A percentile compares a stretch with the other conserved stretches of the same genome.
Conservation (phyloP, 805 yeast species). For the Teunomyces cretensis region DNA sequence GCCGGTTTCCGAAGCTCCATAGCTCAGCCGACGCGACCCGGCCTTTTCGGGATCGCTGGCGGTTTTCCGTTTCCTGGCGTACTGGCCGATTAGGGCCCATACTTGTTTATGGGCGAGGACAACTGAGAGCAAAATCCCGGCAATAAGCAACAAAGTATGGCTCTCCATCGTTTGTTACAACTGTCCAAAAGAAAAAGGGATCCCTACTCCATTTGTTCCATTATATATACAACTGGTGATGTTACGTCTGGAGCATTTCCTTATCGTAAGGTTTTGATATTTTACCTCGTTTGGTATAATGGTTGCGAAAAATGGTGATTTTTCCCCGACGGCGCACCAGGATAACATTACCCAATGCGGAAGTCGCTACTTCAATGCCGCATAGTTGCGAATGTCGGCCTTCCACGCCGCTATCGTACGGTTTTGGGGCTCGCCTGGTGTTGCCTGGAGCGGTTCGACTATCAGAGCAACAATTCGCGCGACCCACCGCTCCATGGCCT, state of each 20-base stretch:
- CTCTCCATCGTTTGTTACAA: neutral
- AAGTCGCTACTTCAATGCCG: neutral
- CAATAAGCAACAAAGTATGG: neutral
- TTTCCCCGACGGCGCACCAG: neutral
- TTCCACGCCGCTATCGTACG: neutral
- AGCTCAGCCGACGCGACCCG: conserved; percentile 11
- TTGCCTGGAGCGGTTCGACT: neutral
- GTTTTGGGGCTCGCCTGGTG: neutral
- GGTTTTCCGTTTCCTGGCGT: neutral
- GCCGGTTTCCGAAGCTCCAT: conserved; percentile 6
- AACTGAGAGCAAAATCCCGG: neutral
- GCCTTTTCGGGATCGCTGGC: conserved; percentile 10
- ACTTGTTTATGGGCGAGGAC: neutral
- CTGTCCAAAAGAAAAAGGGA: too few relatives aligned
- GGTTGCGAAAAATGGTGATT: neutral
- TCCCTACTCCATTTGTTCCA: too few relatives aligned
- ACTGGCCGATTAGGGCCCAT: neutral
- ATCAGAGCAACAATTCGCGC: conserved; percentile 7
- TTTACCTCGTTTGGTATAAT: neutral
- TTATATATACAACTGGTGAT: neutral
- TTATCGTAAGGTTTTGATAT: neutral
- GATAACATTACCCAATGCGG: conserved; percentile 8
- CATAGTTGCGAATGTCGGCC: neutral
- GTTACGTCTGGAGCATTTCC: neutral
- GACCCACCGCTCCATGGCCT: conserved; percentile 14